Percentiles rank a stretch among this genome's conserved stretches.
phyloP scores from a whole-genome alignment of 768 basidiomycete species.

The Coprinellus micaceus region DNA sequence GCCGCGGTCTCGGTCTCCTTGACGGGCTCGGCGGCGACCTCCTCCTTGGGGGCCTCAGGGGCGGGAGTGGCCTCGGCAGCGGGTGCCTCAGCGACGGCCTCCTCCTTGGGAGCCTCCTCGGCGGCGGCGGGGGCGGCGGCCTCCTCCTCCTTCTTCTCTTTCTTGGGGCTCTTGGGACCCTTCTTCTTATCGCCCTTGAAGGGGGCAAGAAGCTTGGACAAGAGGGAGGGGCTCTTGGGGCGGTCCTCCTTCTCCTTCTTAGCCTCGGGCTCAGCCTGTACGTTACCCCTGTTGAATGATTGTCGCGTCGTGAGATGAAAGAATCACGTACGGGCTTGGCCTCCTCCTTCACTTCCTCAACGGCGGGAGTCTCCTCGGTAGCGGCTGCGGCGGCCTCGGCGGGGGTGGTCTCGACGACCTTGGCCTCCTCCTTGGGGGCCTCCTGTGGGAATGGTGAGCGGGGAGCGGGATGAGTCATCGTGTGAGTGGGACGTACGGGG shows the following conservation, averaged over 20 bases:
- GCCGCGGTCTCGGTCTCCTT: conserved; percentile 57
- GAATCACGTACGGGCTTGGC: conserved; percentile 36
- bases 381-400: conserved; percentile 19
- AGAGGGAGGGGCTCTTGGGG: conserved; percentile 75
- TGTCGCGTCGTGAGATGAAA: conserved; percentile 1
- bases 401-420: conserved; percentile 19
- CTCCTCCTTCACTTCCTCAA: conserved; percentile 37
- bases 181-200: conserved; percentile 78
- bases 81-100: conserved; percentile 41
- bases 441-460: conserved; percentile 3
- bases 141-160: conserved; percentile 80
- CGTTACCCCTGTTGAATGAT: conserved; percentile 11
- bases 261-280: conserved; percentile 39
- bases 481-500: conserved; percentile 25
- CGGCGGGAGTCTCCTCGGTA: conserved; percentile 19
- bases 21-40: conserved; percentile 54
- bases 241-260: conserved; percentile 72
- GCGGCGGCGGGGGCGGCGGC: conserved; percentile 36
- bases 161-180: conserved; percentile 74
- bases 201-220: conserved; percentile 74
- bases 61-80: conserved; percentile 35
- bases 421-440: conserved; percentile 28
- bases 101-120: conserved; percentile 43
- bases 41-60: conserved; percentile 19
- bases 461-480: neutral